Conservation (phyloP, 2,329 filamentous ascomycete species). For the Rhinocladiella mackenziei region DNA sequence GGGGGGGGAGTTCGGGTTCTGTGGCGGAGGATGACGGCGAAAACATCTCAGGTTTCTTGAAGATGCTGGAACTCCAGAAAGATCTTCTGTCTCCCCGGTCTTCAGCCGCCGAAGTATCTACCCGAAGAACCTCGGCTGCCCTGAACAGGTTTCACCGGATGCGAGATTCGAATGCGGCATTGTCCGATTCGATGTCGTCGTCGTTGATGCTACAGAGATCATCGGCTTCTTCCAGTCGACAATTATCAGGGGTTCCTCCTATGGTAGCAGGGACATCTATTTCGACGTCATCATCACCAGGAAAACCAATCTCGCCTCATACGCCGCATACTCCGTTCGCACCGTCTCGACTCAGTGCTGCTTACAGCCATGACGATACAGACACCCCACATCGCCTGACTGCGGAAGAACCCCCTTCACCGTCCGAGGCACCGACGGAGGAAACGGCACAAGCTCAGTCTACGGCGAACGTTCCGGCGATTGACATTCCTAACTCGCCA, state of each 20-base stretch:
- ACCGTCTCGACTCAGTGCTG: constrained; percentile 85
- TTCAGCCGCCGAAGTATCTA: constrained; percentile 59
- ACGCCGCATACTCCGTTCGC: constrained; percentile 92
- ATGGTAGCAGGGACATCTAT: constrained; percentile 64
- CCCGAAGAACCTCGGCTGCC: constrained; percentile 72
- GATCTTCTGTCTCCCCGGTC: constrained; percentile 70
- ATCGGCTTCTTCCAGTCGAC: constrained; percentile 71
- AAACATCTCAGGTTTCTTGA: constrained; percentile 89
- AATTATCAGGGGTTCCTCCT: constrained; percentile 61
- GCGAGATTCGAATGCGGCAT: constrained; percentile 79
- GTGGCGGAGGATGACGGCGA: constrained; percentile 74
- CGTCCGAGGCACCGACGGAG: constrained; percentile 37
- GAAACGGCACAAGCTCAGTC: constrained; percentile 34
- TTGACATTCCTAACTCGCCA: constrained; percentile 48
- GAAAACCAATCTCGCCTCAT: constrained; percentile 82
- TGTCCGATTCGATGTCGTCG: constrained; percentile 91
- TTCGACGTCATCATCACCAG: constrained; percentile 83
- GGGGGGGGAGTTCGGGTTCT: constrained; percentile 60
- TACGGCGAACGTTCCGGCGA: constrained; percentile 41
- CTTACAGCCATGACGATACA: constrained; percentile 52
- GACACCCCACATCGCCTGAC: constrained; percentile 33
- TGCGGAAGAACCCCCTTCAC: constrained; percentile 30
- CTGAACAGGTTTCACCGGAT: constrained; percentile 82
- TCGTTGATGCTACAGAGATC: constrained; percentile 81
- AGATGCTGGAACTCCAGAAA: constrained; percentile 80